These are phyloP conservation scores for Fagus sylvatica DNA, from an alignment of 306 rosid genomes.

Conservation along the genomic window DNA sequence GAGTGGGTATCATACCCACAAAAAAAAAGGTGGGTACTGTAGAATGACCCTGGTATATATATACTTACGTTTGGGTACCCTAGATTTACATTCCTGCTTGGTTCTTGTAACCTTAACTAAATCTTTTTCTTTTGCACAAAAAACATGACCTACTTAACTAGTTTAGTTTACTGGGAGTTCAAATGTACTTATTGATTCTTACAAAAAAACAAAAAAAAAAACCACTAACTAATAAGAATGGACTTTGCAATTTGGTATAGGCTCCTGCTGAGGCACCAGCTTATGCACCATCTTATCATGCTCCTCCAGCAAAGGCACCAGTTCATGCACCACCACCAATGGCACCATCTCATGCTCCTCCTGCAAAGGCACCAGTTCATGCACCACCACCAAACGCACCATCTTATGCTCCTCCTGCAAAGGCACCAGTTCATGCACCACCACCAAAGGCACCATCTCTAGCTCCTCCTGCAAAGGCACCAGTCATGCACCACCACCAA, in stretches of 20 bases:
- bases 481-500: too few species aligned
- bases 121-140: too few species aligned
- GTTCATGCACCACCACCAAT: slow-evolving; percentile 16
- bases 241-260: slow-evolving; percentile 27
- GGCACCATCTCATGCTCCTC: background rate
- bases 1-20: too few species aligned
- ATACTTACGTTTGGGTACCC: background rate
- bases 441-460: too few species aligned
- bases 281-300: slow-evolving; percentile 16
- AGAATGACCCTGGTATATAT: too few species aligned
- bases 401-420: background rate
- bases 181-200: too few species aligned
- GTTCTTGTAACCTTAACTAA: too few species aligned
- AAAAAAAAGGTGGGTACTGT: too few species aligned
- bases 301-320: background rate
- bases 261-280: slow-evolving; percentile 18
- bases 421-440: slow-evolving; percentile 19
- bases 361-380: slow-evolving; percentile 11
- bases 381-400: background rate
- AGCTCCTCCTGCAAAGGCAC: too few species aligned
- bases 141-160: too few species aligned
- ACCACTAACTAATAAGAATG: background rate
- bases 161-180: too few species aligned
- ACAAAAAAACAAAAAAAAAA: too few species aligned
- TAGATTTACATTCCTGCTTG: background rate